Percentiles rank a stretch among this genome's conserved stretches.
phyloP scores from a whole-genome alignment of 306 rosid genomes.

The Benincasa hispida region DNA sequence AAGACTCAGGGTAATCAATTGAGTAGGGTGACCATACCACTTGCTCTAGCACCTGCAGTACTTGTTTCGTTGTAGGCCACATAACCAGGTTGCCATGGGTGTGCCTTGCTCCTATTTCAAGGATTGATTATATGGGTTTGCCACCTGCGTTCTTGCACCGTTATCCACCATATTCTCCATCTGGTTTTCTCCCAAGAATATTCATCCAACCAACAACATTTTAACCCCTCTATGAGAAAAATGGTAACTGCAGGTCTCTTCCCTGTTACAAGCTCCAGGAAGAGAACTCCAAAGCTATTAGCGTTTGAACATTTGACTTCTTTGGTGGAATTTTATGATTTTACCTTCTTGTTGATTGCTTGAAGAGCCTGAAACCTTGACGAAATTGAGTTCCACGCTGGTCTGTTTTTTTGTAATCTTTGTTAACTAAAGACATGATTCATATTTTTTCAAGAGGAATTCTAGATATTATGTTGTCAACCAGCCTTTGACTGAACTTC shows the following conservation, averaged over 20 bases:
- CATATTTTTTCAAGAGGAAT: not conserved
- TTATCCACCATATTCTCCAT: conserved; percentile 54
- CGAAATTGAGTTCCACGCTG: not conserved
- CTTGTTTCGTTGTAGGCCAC: conserved; percentile 71
- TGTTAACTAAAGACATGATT: not conserved
- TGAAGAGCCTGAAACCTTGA: not conserved
- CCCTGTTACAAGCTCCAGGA: conserved; percentile 85
- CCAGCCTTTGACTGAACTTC: not conserved
- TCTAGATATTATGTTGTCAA: not conserved
- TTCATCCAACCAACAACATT: conserved; percentile 53
- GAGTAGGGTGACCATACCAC: conserved; percentile 28
- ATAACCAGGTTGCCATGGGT: conserved; percentile 66
- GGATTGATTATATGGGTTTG: conserved; percentile 39
- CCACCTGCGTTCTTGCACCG: conserved; percentile 48
- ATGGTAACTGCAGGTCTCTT: conserved; percentile 86
- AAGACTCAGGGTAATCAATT: conserved; percentile 63
- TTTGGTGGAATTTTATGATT: not conserved
- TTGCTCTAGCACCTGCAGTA: conserved; percentile 61
- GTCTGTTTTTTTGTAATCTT: not conserved
- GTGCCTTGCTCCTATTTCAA: conserved; percentile 67
- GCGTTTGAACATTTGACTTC: conserved; percentile 42
- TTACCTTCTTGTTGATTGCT: not conserved
- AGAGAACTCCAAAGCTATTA: conserved; percentile 70
- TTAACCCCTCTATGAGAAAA: conserved; percentile 51
- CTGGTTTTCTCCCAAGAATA: conserved; percentile 45